Evolutionary conservation across 2,329 filamentous ascomycete species (phyloP).

Genomic region (Diaporthe sp.): DNA sequence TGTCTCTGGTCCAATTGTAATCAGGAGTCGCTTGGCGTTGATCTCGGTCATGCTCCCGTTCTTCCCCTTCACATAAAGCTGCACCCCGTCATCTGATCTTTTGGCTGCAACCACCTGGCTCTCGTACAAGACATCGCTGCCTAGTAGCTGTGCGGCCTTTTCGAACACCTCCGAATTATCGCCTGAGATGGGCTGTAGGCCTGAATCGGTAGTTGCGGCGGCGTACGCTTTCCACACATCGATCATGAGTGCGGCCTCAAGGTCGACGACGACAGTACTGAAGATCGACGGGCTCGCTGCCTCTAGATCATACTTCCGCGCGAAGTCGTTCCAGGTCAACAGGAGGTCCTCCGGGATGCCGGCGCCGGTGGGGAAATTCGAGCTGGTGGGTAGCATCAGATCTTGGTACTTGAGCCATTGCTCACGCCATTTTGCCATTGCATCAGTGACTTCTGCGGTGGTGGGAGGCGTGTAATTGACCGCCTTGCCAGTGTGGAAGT

Average conservation of each 20-base stretch:
- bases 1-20: background rate
- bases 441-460: background rate
- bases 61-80: background rate
- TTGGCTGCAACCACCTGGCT: background rate
- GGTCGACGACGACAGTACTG: background rate
- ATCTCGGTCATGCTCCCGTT: background rate
- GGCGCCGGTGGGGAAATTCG: background rate
- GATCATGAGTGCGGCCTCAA: background rate
- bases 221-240: conserved; percentile 14
- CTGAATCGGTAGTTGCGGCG: background rate
- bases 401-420: conserved; percentile 12
- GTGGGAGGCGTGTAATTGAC: background rate
- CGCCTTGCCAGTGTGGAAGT: background rate
- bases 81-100: background rate
- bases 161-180: background rate
- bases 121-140: background rate
- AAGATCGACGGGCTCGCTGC: background rate
- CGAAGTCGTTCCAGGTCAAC: background rate
- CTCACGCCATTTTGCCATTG: background rate
- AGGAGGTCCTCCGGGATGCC: background rate
- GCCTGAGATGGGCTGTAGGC: background rate
- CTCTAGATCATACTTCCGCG: background rate
- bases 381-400: background rate
- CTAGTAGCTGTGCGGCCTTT: background rate
- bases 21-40: background rate